Evolutionary conservation across 345 rosid species (phyloP).

Genomic region (Turritis glabra): DNA sequence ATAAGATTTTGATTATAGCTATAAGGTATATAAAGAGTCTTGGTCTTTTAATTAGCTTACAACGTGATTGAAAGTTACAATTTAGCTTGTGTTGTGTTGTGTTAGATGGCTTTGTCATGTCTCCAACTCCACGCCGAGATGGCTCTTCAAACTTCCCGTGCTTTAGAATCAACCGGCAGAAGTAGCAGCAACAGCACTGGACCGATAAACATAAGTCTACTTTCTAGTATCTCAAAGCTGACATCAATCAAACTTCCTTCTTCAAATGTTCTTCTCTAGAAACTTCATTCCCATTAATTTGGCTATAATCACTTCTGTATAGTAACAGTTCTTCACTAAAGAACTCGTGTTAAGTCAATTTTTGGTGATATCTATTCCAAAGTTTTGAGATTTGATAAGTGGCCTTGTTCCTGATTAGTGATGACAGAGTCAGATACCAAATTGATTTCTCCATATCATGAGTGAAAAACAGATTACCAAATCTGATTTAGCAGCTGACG

Average conservation of each 20-base stretch:
- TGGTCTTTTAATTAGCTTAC: slow-evolving; percentile 1
- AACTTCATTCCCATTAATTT: not conserved
- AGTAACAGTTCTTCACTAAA: slow-evolving; percentile 1
- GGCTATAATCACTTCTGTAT: not conserved
- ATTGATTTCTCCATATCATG: not conserved
- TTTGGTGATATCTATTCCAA: not conserved
- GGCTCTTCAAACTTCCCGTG: slow-evolving; percentile 93
- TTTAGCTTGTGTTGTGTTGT: not conserved
- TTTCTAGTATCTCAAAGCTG: slow-evolving; percentile 29
- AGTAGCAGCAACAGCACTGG: slow-evolving; percentile 27
- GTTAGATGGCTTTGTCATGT: slow-evolving; percentile 87
- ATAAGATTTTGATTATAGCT: slow-evolving; percentile 4
- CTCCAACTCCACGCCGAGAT: slow-evolving; percentile 87
- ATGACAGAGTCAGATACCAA: not conserved
- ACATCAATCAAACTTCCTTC: slow-evolving; percentile 39
- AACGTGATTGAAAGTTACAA: not conserved
- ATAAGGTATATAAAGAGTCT: not conserved
- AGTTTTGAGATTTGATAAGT: slow-evolving; percentile 9
- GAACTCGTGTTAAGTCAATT: not conserved
- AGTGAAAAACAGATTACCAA: not conserved
- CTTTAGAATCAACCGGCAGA: slow-evolving; percentile 49
- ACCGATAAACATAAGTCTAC: slow-evolving; percentile 26
- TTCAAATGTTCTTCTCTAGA: slow-evolving; percentile 35
- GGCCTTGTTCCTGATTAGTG: not conserved
- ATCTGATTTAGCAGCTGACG: not conserved